Conservation (phyloP, 1,284 basidiomycete species). For the Xanthoconium separans region DNA sequence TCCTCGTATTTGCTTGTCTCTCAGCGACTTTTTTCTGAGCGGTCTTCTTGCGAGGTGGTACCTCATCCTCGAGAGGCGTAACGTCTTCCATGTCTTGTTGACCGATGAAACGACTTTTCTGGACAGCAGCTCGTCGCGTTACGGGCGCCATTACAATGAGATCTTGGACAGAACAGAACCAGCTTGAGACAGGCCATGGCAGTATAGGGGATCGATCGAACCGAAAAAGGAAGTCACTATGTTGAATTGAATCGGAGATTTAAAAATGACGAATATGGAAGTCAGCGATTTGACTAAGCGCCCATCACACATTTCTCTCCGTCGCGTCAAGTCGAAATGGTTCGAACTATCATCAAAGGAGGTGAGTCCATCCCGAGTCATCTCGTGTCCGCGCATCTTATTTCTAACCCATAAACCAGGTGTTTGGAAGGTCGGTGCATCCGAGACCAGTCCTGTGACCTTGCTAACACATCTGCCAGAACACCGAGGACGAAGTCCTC, state of each 20-base stretch:
- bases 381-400: background rate
- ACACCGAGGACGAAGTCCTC: constrained; percentile 96
- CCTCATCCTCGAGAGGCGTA: constrained; percentile 15
- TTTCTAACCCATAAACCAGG: constrained; percentile 36
- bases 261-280: constrained; percentile 9
- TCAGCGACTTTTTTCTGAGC: background rate
- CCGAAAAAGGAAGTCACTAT: background rate
- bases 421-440: constrained; percentile 64
- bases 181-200: background rate
- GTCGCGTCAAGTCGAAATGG: constrained; percentile 47
- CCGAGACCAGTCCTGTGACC: constrained; percentile 10
- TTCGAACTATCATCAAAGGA: constrained; percentile 93
- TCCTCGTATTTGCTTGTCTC: background rate
- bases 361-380: constrained; percentile 49
- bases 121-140: constrained; percentile 10
- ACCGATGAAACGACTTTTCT: constrained; percentile 6
- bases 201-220: constrained; percentile 15
- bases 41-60: background rate
- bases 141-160: background rate
- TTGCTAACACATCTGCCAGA: constrained; percentile 43
- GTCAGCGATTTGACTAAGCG: constrained; percentile 8
- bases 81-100: background rate
- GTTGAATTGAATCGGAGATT: constrained; percentile 19
- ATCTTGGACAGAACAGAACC: too few relatives aligned
- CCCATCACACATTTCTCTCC: background rate